Conservation (phyloP, 2,329 filamentous ascomycete genomes). For the Aspergillus sp. region DNA sequence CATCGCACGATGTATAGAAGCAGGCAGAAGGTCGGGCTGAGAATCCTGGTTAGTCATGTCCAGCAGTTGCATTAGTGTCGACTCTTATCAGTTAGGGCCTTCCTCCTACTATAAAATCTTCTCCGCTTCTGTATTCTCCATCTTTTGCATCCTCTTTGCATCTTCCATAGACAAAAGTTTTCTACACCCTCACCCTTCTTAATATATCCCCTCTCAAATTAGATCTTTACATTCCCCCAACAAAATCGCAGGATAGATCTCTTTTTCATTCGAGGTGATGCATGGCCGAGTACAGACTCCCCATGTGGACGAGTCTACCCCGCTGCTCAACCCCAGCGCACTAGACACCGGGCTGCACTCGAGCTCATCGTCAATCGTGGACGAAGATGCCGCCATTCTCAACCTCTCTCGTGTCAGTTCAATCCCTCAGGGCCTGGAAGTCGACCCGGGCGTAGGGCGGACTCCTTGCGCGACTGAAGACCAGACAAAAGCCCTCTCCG, state of each 20-base stretch:
- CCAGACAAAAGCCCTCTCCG: slow-evolving; percentile 1
- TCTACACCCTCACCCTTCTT: no score
- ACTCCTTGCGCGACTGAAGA: slow-evolving; percentile 15
- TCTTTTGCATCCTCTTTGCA: neutral
- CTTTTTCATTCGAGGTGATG: neutral
- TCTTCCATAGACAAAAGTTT: neutral
- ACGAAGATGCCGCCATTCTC: slow-evolving; percentile 21
- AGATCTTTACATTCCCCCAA: no score
- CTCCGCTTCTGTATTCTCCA: neutral
- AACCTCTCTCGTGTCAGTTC: slow-evolving; percentile 25
- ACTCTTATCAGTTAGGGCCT: neutral
- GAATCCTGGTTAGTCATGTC: neutral
- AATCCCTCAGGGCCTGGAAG: slow-evolving; percentile 23
- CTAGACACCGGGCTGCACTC: slow-evolving; percentile 28
- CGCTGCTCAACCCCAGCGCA: slow-evolving; percentile 26
- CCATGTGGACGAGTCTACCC: slow-evolving; percentile 16
- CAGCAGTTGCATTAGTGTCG: neutral
- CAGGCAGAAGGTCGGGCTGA: no score
- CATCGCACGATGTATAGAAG: no score
- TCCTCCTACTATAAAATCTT: neutral
- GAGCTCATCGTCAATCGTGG: slow-evolving; percentile 5
- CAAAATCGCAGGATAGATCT: no score
- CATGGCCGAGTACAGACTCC: neutral
- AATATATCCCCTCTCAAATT: no score
- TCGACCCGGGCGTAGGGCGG: slow-evolving; percentile 25